Percentiles rank a stretch among this genome's conserved stretches.
Evolutionary conservation across 805 yeast species (phyloP).

Genomic region (Candida dajiaensis): DNA sequence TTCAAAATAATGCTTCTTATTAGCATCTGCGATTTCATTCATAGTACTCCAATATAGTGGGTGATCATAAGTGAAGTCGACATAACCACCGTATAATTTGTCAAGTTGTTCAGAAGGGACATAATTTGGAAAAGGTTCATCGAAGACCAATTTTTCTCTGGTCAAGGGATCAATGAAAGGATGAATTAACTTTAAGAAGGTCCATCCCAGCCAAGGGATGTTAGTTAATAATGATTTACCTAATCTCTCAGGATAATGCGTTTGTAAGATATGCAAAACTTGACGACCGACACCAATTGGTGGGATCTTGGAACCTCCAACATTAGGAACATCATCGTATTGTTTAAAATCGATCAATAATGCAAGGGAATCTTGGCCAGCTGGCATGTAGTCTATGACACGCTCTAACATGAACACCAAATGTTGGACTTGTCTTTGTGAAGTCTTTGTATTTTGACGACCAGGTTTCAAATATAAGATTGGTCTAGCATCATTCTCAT

Average conservation of each 20-base stretch:
- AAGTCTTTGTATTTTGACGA: conserved; percentile 85
- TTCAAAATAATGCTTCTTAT: conserved; percentile 52
- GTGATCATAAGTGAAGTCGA: conserved; percentile 79
- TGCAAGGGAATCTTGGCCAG: conserved; percentile 90
- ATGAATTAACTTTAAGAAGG: conserved; percentile 79
- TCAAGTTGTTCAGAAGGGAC: conserved; percentile 80
- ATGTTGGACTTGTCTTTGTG: conserved; percentile 86
- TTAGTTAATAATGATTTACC: conserved; percentile 89
- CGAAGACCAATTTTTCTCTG: conserved; percentile 83
- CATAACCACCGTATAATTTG: conserved; percentile 72
- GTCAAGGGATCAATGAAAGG: conserved; percentile 96
- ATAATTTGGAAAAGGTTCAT: conserved; percentile 76
- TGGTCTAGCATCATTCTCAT: conserved; percentile 81
- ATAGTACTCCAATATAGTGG: conserved; percentile 71
- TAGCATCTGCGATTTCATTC: conserved; percentile 49
- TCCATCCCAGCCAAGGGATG: conserved; percentile 88
- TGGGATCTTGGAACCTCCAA: conserved; percentile 60
- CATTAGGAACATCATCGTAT: conserved; percentile 46
- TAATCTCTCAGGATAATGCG: conserved; percentile 93
- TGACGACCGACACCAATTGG: conserved; percentile 81
- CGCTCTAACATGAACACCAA: conserved; percentile 86
- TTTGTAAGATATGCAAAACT: conserved; percentile 86
- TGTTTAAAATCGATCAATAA: conserved; percentile 85
- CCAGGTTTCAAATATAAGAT: conserved; percentile 90
- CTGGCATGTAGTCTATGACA: conserved; percentile 89